phyloP scores from a whole-genome alignment of 805 yeast genomes.

The Schizosaccharomyces cryophilus region DNA sequence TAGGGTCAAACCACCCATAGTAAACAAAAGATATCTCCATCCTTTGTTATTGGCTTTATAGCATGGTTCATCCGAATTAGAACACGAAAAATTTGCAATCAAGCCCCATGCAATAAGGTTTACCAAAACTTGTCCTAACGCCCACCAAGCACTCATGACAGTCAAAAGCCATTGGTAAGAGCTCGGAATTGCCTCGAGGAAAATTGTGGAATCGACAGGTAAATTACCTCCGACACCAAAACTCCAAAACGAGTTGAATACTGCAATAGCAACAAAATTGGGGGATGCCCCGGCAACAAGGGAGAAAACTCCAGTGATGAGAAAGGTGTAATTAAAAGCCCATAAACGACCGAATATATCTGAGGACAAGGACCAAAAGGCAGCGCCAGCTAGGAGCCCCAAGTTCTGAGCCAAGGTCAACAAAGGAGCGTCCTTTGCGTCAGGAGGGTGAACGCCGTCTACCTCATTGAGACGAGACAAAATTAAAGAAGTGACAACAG shows the following conservation, averaged over 20 bases:
- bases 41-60: slow-evolving; percentile 23
- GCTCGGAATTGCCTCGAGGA: slow-evolving; percentile 28
- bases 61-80: neutral
- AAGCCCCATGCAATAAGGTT: slow-evolving; percentile 31
- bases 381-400: slow-evolving; percentile 19
- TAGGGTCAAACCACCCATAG: slow-evolving; percentile 28
- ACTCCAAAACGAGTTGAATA: slow-evolving; percentile 22
- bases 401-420: neutral
- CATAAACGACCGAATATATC: slow-evolving; percentile 30
- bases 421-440: neutral
- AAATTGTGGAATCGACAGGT: slow-evolving; percentile 29
- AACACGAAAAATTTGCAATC: slow-evolving; percentile 26
- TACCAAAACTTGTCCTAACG: slow-evolving; percentile 34
- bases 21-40: slow-evolving; percentile 35
- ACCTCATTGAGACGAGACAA: neutral
- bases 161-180: slow-evolving; percentile 28
- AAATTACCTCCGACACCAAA: slow-evolving; percentile 34
- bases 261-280: slow-evolving; percentile 21
- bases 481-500: neutral
- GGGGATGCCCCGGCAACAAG: slow-evolving; percentile 30
- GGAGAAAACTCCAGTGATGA: slow-evolving; percentile 26
- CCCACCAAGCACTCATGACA: slow-evolving; percentile 36
- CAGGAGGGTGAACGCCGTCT: neutral
- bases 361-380: slow-evolving; percentile 32
- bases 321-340: slow-evolving; percentile 27